Base-by-base conservation (phyloP, 441 rosid species). In the Corymbia citriodora region DNA sequence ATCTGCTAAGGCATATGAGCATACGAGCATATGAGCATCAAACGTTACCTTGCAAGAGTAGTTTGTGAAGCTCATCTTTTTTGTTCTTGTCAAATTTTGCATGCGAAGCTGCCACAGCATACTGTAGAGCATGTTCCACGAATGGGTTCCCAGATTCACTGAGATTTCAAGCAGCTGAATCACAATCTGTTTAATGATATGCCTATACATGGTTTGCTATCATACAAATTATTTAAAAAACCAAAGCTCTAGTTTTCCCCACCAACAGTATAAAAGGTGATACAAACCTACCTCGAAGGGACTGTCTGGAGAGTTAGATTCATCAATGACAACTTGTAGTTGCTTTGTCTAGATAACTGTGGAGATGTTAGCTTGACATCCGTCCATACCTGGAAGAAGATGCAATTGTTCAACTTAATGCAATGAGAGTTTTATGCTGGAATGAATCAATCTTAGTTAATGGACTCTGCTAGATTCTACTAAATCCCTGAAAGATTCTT, bases 281-380 rank as follows among this genome's bases (percentile, higher is more conserved):
- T 52, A 88, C 93, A 91, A 92, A 87, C 96, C 94, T 92, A 90
- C 99, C 98, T 98, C 63, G 96, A 93, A 90, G 98, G 95, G 81
- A 93, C 95, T 87, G 92, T 90, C 90, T 96, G 97, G 90, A 98
- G 96, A 85, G 92, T 94, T 88, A 94, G 94, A 90, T 94, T 91
- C 89, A 96, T 96, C 89, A 96, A 91, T 15, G 98, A 95, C 92
- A 98, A 87, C 92, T 97, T 98, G 90, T 94, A 98, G 90, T 87
- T 92, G 96, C 95, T 96, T 94, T 97, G 98, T 94, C 99, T 95
- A 89, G 94, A 92, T 88, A 98, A 97, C 93, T 98, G 99, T 70
- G 99, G 99, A 87, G 99, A 97, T 54, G 98, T 95, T 92, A 98
- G 91, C 92, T 97, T 98, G 90, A 97, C 96, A 94, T 98, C 99